Percentiles rank a stretch among this genome's conserved stretches.
Conservation (phyloP, 768 basidiomycete genomes). For the Psilocybe cyanescens region DNA sequence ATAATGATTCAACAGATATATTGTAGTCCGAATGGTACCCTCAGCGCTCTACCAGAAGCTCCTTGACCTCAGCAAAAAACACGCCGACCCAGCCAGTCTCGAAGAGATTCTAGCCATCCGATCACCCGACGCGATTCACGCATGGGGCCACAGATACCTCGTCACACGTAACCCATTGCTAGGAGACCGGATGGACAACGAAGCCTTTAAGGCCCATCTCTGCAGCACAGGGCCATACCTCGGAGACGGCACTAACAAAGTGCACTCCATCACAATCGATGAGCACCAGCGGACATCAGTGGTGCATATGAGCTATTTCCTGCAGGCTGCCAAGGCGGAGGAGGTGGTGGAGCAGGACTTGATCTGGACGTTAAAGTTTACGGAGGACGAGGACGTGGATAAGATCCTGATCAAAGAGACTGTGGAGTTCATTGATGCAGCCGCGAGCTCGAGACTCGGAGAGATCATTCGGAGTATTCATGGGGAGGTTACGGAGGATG, state of each 20-base stretch:
- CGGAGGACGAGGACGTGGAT: background rate
- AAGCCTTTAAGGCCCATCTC: conserved; percentile 1
- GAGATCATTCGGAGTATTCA: conserved; percentile 2
- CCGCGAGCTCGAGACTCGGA: background rate
- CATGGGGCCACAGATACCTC: conserved; percentile 7
- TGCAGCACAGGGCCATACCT: background rate
- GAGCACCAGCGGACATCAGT: background rate
- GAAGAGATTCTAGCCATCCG: conserved; percentile 1
- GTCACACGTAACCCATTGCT: background rate
- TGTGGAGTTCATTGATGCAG: conserved; percentile 5
- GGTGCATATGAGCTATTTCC: background rate
- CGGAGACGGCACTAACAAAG: background rate
- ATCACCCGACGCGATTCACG: background rate
- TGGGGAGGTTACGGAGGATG: background rate
- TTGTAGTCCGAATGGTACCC: background rate
- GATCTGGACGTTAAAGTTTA: conserved; percentile 5
- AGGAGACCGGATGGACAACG: background rate
- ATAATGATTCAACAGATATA: too few relatives aligned
- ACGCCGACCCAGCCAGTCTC: background rate
- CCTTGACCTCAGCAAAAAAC: background rate
- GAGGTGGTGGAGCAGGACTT: conserved; percentile 2
- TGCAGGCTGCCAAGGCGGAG: background rate
- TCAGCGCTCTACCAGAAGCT: background rate
- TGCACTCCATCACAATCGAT: background rate
- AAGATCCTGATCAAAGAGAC: conserved; percentile 1